Evolutionary conservation across 2,329 filamentous ascomycete species (phyloP).

Genomic region (Fusarium begoniae): DNA sequence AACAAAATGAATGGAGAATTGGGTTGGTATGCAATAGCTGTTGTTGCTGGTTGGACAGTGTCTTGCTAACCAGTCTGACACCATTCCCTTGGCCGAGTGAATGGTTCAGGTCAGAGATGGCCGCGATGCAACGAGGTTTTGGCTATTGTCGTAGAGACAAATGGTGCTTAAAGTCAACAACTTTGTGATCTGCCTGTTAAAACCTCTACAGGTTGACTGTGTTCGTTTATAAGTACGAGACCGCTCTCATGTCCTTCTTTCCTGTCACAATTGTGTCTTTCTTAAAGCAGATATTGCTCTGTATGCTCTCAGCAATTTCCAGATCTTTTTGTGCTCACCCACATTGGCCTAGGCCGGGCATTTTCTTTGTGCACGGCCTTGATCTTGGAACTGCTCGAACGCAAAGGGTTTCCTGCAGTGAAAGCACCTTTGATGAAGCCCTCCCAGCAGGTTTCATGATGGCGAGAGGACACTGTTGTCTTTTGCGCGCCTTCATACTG

Average conservation of each 20-base stretch:
- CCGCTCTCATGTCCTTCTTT: not conserved
- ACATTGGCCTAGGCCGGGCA: not conserved
- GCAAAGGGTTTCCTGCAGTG: not conserved
- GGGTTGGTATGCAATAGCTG: no score
- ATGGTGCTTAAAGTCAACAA: not conserved
- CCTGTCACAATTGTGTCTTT: not conserved
- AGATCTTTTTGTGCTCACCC: not conserved
- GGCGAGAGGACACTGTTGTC: no score
- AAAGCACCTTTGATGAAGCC: no score
- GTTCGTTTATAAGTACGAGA: not conserved
- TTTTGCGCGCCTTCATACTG: not conserved
- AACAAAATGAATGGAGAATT: no score
- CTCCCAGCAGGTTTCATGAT: not conserved
- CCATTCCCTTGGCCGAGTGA: no score
- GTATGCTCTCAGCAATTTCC: not conserved
- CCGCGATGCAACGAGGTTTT: no score
- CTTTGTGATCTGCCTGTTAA: not conserved
- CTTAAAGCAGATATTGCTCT: not conserved
- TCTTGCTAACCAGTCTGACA: no score
- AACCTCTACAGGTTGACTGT: not conserved
- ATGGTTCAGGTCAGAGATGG: no score
- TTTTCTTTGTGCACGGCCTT: not conserved
- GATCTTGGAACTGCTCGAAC: not conserved
- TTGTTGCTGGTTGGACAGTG: no score
- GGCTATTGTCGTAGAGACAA: no score